These are phyloP conservation scores for Torulaspora indica DNA, from an alignment of 805 yeast genomes.

Conservation along the genomic window DNA sequence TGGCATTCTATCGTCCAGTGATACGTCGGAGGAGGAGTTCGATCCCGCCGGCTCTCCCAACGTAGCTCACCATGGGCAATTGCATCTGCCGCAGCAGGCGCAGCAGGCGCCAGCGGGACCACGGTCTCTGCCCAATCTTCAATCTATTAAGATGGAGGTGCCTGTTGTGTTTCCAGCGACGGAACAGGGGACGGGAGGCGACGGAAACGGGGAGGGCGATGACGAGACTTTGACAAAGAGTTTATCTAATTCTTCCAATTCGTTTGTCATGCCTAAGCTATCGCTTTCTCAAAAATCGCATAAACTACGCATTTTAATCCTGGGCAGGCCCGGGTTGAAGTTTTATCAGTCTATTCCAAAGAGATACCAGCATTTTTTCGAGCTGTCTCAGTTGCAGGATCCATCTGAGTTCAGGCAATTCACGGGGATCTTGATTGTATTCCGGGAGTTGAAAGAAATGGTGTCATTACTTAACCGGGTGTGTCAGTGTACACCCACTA, in stretches of 20 bases:
- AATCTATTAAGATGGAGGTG: slow-evolving; percentile 7
- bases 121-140: slow-evolving; percentile 5
- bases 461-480: slow-evolving; percentile 24
- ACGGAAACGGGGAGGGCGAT: slow-evolving; percentile 16
- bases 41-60: slow-evolving; percentile 17
- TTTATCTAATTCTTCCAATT: slow-evolving; percentile 27
- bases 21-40: slow-evolving; percentile 34
- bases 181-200: slow-evolving; percentile 8
- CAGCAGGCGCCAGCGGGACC: slow-evolving; percentile 8
- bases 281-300: slow-evolving; percentile 22
- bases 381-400: slow-evolving; percentile 22
- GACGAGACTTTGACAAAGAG: slow-evolving; percentile 26
- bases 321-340: slow-evolving; percentile 28
- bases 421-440: slow-evolving; percentile 23
- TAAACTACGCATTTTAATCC: slow-evolving; percentile 24
- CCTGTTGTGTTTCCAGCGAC: slow-evolving; percentile 8
- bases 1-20: slow-evolving; percentile 28
- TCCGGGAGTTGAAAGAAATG: slow-evolving; percentile 27
- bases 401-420: slow-evolving; percentile 17
- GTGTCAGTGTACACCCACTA: slow-evolving; percentile 18
- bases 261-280: slow-evolving; percentile 35
- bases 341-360: slow-evolving; percentile 28
- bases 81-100: slow-evolving; percentile 6
- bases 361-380: slow-evolving; percentile 23
- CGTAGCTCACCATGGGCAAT: slow-evolving; percentile 7